Evolutionary conservation across 805 yeast genomes (phyloP).

Genomic region (Trichomonascus vanleenenianus): DNA sequence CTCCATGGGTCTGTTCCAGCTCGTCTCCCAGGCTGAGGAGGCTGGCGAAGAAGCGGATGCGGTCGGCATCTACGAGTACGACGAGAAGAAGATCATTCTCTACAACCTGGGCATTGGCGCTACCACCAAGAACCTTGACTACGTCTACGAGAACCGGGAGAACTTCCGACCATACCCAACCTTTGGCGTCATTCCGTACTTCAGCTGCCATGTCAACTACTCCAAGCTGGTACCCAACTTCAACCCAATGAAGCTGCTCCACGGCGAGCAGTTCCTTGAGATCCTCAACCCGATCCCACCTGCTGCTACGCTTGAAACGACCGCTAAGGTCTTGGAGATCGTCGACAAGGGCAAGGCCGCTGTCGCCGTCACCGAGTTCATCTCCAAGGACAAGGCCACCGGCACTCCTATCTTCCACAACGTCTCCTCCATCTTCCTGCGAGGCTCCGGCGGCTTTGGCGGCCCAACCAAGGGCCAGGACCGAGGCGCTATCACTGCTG

Average conservation of each 20-base stretch:
- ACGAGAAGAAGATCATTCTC: constrained; percentile 64
- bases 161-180: constrained; percentile 84
- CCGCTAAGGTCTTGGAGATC: constrained; percentile 60
- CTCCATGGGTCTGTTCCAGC: constrained; percentile 63
- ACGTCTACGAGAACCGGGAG: constrained; percentile 65
- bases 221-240: constrained; percentile 63
- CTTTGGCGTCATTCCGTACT: constrained; percentile 82
- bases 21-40: constrained; percentile 35
- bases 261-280: constrained; percentile 91
- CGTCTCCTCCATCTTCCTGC: constrained; percentile 76
- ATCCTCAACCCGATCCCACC: constrained; percentile 73
- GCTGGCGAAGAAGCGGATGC: constrained; percentile 36
- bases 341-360: constrained; percentile 84
- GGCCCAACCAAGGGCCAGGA: constrained; percentile 46
- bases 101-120: constrained; percentile 92
- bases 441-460: constrained; percentile 55
- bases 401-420: constrained; percentile 70
- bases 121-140: constrained; percentile 62
- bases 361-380: constrained; percentile 58
- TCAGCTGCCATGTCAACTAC: constrained; percentile 58
- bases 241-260: constrained; percentile 82
- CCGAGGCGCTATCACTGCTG: constrained; percentile 52
- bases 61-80: constrained; percentile 45
- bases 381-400: constrained; percentile 57
- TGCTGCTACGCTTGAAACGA: constrained; percentile 53